These are phyloP conservation scores for Paratinospora sagittata DNA, from an alignment of 164 flowering plant genomes.

Conservation along the genomic window DNA sequence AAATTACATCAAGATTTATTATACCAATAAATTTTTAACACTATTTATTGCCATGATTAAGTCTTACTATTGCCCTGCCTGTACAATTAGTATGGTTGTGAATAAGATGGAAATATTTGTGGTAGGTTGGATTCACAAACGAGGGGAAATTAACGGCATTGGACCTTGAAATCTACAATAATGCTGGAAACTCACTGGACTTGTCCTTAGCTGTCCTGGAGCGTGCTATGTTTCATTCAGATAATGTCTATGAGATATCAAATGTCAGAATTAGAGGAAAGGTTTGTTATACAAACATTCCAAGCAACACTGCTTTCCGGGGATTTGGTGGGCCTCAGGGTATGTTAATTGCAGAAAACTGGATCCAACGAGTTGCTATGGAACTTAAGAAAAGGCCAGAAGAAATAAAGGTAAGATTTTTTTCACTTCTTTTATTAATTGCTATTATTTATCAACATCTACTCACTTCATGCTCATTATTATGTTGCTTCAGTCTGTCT, in stretches of 20 bases:
- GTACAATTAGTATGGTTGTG: not conserved
- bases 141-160: conserved; percentile 79
- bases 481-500: not conserved
- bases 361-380: conserved; percentile 82
- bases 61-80: not conserved
- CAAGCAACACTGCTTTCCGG: conserved; percentile 94
- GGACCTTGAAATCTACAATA: conserved; percentile 90
- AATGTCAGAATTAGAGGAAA: conserved; percentile 65
- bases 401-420: conserved; percentile 64
- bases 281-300: conserved; percentile 86
- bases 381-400: conserved; percentile 76
- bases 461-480: not conserved
- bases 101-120: conserved; percentile 4
- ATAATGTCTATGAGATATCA: conserved; percentile 90
- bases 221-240: conserved; percentile 94
- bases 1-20: not conserved
- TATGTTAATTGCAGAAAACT: conserved; percentile 89
- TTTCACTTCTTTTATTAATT: not conserved
- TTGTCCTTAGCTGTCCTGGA: conserved; percentile 79
- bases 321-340: conserved; percentile 99
- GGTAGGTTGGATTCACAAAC: conserved; percentile 84
- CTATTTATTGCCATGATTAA: not conserved
- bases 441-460: not conserved
- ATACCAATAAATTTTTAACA: not conserved
- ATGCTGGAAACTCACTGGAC: conserved; percentile 90